A percentile compares a stretch with the other conserved stretches of the same genome.
phyloP scores from a whole-genome alignment of 73 alveolate genomes.

The Paramecium sexaurelia region DNA sequence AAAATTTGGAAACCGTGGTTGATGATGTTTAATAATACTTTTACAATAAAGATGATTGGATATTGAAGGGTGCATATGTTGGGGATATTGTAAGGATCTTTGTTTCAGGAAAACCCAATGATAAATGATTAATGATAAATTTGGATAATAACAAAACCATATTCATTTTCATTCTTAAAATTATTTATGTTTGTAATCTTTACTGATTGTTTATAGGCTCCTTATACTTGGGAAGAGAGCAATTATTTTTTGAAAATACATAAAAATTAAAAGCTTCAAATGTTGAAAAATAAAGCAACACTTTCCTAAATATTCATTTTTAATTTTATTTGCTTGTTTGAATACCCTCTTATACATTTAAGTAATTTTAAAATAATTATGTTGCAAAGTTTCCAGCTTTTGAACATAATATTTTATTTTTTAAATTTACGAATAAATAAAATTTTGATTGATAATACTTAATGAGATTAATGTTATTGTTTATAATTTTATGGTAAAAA shows the following conservation, averaged over 20 bases:
- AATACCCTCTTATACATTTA: not conserved
- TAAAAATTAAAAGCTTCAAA: conserved; percentile 44
- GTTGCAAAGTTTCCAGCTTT: conserved; percentile 77
- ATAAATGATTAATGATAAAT: conserved; percentile 24
- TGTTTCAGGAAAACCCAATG: conserved; percentile 31
- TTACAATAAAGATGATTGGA: conserved; percentile 18
- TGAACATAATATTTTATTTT: too few relatives aligned
- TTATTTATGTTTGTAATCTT: too few relatives aligned
- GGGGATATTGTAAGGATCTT: conserved; percentile 6
- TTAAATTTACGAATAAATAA: too few relatives aligned
- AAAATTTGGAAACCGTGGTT: not conserved
- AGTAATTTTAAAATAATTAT: conserved; percentile 38
- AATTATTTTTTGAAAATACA: conserved; percentile 26
- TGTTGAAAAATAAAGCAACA: conserved; percentile 41
- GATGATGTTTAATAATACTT: not conserved
- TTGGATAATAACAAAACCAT: not conserved
- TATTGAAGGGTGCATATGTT: conserved; percentile 15
- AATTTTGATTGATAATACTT: too few relatives aligned
- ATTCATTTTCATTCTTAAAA: not conserved
- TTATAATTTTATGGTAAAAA: conserved; percentile 80
- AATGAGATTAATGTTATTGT: conserved; percentile 78
- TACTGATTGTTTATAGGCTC: not conserved
- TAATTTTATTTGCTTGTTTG: conserved; percentile 2
- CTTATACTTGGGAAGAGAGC: conserved; percentile 6
- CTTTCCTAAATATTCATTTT: conserved; percentile 32